These are phyloP conservation scores for Phytophthora litchii DNA, from an alignment of 352 stramenopile species.

Conservation along the genomic window DNA sequence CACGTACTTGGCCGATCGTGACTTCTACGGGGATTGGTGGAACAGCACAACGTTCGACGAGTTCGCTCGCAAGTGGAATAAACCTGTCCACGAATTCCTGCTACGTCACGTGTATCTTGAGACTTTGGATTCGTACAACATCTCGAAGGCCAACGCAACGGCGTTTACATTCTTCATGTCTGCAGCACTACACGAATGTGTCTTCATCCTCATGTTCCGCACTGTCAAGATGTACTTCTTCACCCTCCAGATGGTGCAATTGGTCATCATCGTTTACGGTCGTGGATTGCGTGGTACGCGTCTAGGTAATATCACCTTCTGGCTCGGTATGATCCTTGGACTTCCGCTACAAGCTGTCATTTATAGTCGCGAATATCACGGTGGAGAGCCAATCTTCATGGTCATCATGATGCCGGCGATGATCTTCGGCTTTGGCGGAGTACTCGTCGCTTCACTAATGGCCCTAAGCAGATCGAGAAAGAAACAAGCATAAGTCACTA, in stretches of 20 bases:
- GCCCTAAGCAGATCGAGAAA: conserved; percentile 42
- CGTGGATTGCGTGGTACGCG: conserved; percentile 73
- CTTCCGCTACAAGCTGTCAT: conserved; percentile 75
- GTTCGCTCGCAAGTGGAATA: conserved; percentile 96
- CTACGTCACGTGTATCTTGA: conserved; percentile 87
- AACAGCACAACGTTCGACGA: conserved; percentile 94
- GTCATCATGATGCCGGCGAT: conserved; percentile 80
- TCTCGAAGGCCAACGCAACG: conserved; percentile 78
- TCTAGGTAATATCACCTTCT: conserved; percentile 84
- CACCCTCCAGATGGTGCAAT: conserved; percentile 94
- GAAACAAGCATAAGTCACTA: conserved; percentile 19
- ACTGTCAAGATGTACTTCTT: conserved; percentile 94
- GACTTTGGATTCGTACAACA: conserved; percentile 74
- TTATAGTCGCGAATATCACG: conserved; percentile 85
- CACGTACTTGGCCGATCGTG: conserved; percentile 86
- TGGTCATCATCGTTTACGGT: conserved; percentile 90
- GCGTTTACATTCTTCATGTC: conserved; percentile 94
- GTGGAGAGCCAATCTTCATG: conserved; percentile 80
- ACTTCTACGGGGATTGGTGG: conserved; percentile 98
- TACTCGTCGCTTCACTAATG: conserved; percentile 55
- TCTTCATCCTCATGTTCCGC: conserved; percentile 96
- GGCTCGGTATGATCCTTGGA: conserved; percentile 77
- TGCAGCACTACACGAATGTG: conserved; percentile 94
- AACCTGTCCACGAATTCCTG: conserved; percentile 96
- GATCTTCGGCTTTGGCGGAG: conserved; percentile 61